These are phyloP conservation scores for Wickerhamiella occidentalis DNA, from an alignment of 805 yeast genomes.

Conservation along the genomic window DNA sequence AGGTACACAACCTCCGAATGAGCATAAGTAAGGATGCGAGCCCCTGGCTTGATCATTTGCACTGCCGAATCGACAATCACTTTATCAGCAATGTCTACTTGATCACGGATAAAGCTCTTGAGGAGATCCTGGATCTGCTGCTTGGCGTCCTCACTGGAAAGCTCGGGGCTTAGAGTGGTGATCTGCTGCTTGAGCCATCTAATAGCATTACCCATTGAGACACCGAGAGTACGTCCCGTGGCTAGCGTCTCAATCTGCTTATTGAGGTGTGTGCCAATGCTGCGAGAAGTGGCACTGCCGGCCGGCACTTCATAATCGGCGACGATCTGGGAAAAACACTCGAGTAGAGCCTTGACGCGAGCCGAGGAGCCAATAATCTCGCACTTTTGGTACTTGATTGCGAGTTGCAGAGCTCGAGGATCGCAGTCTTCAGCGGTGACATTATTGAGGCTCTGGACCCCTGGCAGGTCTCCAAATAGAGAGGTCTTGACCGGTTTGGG, in stretches of 20 bases:
- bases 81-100: conserved; percentile 68
- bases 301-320: conserved; percentile 72
- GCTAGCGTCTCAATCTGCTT: conserved; percentile 89
- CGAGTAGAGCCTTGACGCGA: conserved; percentile 73
- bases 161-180: conserved; percentile 64
- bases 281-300: conserved; percentile 74
- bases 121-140: conserved; percentile 49
- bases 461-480: conserved; percentile 31
- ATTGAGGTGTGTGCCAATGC: conserved; percentile 74
- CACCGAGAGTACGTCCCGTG: conserved; percentile 79
- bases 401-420: conserved; percentile 67
- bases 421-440: conserved; percentile 60
- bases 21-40: conserved; percentile 77
- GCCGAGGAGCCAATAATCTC: conserved; percentile 82
- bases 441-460: conserved; percentile 18
- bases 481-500: conserved; percentile 15
- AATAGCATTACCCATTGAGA: conserved; percentile 95
- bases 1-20: conserved; percentile 73
- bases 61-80: conserved; percentile 75
- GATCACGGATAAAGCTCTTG: conserved; percentile 71
- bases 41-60: conserved; percentile 58
- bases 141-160: conserved; percentile 56
- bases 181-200: conserved; percentile 95
- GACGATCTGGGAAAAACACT: conserved; percentile 71
- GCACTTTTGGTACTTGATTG: conserved; percentile 71